phyloP scores from a whole-genome alignment of 1,284 basidiomycete genomes.

The Papiliotrema laurentii region DNA sequence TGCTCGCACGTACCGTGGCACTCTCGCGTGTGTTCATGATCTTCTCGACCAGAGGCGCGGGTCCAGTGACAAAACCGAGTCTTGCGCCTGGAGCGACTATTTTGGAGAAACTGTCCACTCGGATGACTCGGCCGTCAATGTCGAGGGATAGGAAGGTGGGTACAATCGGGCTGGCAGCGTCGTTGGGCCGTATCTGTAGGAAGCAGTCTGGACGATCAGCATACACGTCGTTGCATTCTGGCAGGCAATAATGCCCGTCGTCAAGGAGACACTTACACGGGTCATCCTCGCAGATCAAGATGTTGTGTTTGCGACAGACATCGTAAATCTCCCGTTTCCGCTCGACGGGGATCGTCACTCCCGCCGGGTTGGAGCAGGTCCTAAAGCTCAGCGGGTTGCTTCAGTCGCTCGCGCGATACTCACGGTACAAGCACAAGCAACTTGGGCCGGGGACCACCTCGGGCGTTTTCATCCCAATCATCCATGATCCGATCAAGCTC shows the following conservation, averaged over 20 bases:
- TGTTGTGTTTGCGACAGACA: constrained; percentile 66
- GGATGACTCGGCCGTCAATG: constrained; percentile 71
- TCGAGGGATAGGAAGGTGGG: constrained; percentile 53
- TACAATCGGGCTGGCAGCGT: constrained; percentile 41
- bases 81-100: constrained; percentile 70
- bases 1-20: constrained; percentile 19
- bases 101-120: constrained; percentile 76
- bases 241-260: too few relatives aligned
- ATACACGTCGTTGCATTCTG: background rate
- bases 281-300: constrained; percentile 70
- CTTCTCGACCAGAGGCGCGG: constrained; percentile 24
- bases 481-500: constrained; percentile 58
- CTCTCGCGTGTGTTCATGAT: constrained; percentile 36
- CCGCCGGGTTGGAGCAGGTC: constrained; percentile 61
- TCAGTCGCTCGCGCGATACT: background rate
- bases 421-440: constrained; percentile 37
- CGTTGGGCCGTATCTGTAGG: constrained; percentile 40
- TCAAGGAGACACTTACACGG: constrained; percentile 55
- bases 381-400: constrained; percentile 51
- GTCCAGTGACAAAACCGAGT: constrained; percentile 65
- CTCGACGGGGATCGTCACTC: constrained; percentile 58
- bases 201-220: constrained; percentile 39
- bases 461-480: constrained; percentile 59
- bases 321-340: constrained; percentile 71
- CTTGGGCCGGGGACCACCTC: constrained; percentile 55